These are phyloP conservation scores for Macrocybe gigantea DNA, from an alignment of 768 basidiomycete genomes.

Conservation along the genomic window DNA sequence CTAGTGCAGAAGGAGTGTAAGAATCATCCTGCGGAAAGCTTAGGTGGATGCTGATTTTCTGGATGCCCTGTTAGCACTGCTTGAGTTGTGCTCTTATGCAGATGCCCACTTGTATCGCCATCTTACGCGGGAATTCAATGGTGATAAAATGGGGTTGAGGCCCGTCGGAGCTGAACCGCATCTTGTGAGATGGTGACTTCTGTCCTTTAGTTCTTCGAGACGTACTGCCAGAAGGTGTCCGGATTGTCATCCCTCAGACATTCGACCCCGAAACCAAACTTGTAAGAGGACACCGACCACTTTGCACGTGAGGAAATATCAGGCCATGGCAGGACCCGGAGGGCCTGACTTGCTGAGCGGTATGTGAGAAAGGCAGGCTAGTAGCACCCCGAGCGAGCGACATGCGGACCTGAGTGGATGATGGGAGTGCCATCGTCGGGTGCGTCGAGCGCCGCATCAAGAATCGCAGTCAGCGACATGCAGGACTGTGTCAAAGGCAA, in stretches of 20 bases:
- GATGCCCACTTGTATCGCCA: slow-evolving; percentile 73
- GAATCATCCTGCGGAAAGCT: slow-evolving; percentile 87
- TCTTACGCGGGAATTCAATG: slow-evolving; percentile 85
- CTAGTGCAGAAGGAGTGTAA: slow-evolving; percentile 90
- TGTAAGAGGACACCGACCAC: slow-evolving; percentile 96
- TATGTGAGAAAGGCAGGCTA: slow-evolving; percentile 8
- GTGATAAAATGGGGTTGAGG: slow-evolving; percentile 97
- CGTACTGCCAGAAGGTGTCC: slow-evolving; percentile 98
- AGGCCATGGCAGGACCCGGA: slow-evolving; percentile 62
- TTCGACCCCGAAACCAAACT: slow-evolving; percentile 94
- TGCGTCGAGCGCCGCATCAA: slow-evolving; percentile 13
- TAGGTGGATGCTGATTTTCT: slow-evolving; percentile 87
- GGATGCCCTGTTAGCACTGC: neutral
- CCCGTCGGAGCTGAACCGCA: slow-evolving; percentile 68
- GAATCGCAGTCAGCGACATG: slow-evolving; percentile 16
- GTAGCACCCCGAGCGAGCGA: neutral
- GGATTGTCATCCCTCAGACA: slow-evolving; percentile 85
- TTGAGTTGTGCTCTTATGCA: neutral
- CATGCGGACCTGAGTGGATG: slow-evolving; percentile 29
- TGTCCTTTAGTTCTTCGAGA: slow-evolving; percentile 8
- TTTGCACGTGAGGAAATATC: slow-evolving; percentile 85
- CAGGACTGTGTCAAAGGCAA: neutral
- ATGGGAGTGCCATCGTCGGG: slow-evolving; percentile 26
- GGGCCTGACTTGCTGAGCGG: slow-evolving; percentile 32
- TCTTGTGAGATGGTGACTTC: neutral